These are phyloP conservation scores for Teratosphaeria epicoccoides DNA, from an alignment of 2,329 filamentous ascomycete genomes.

Conservation along the genomic window DNA sequence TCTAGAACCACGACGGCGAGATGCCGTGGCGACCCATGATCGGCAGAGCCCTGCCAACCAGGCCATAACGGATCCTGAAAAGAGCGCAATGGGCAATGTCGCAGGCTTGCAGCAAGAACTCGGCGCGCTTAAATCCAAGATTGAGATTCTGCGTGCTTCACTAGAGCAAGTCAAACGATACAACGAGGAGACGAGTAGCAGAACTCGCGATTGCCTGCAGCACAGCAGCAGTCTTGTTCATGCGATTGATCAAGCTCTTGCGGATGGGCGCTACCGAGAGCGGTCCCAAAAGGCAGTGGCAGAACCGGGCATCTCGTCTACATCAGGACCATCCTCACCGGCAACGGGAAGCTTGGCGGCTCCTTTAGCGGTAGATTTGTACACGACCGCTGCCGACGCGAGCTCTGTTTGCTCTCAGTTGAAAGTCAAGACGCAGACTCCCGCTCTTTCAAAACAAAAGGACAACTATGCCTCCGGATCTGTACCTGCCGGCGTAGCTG, in stretches of 20 bases:
- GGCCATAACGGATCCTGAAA: background rate
- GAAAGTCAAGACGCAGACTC: no score
- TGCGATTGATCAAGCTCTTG: slow-evolving; percentile 3
- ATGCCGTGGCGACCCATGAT: background rate
- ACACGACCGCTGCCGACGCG: background rate
- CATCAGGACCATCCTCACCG: background rate
- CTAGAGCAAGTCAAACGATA: background rate
- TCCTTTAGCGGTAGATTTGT: background rate
- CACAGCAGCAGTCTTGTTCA: background rate
- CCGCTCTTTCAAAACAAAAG: no score
- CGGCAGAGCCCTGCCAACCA: background rate
- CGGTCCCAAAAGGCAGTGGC: background rate
- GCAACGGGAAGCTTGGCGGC: background rate
- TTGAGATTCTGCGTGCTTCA: slow-evolving; percentile 1
- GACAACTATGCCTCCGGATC: no score
- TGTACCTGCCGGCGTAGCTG: background rate
- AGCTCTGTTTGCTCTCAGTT: no score
- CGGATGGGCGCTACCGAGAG: background rate
- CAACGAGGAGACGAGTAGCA: slow-evolving; percentile 1
- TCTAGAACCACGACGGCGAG: background rate
- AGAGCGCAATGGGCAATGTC: background rate
- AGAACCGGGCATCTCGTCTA: background rate
- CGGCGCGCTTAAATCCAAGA: slow-evolving; percentile 1
- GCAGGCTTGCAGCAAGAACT: slow-evolving; percentile 3
- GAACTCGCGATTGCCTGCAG: background rate